These are phyloP conservation scores for Dactylonectria macrodidyma DNA, from an alignment of 2,329 filamentous ascomycete species.

Conservation along the genomic window DNA sequence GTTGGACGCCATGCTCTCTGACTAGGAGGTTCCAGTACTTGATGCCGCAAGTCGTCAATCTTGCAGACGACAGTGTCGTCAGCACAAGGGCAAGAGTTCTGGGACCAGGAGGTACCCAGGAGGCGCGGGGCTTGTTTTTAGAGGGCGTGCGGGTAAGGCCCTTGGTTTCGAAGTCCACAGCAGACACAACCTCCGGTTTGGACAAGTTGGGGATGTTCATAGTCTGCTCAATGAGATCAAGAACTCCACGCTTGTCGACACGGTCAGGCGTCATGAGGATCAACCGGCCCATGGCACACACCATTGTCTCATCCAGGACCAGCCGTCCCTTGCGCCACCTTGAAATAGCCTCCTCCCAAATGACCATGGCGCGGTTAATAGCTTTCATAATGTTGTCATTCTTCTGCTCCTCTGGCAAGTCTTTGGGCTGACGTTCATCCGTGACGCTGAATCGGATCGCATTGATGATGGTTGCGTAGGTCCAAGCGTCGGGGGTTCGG, in stretches of 20 bases:
- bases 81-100: conserved; percentile 80
- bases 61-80: conserved; percentile 72
- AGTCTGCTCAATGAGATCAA: conserved; percentile 84
- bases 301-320: conserved; percentile 82
- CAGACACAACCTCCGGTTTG: conserved; percentile 42
- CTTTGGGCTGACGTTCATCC: conserved; percentile 41
- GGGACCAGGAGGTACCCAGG: conserved; percentile 62
- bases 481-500: conserved; percentile 75
- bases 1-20: conserved; percentile 70
- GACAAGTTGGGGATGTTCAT: conserved; percentile 78
- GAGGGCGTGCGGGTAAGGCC: conserved; percentile 18
- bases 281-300: conserved; percentile 85
- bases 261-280: conserved; percentile 74
- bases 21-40: conserved; percentile 86
- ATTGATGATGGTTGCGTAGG: conserved; percentile 88
- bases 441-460: conserved; percentile 69
- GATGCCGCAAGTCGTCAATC: conserved; percentile 73
- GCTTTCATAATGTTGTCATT: conserved; percentile 58
- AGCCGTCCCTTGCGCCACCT: conserved; percentile 82
- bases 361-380: conserved; percentile 76
- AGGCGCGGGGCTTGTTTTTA: conserved; percentile 33
- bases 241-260: conserved; percentile 78
- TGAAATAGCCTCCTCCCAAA: conserved; percentile 87
- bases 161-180: conserved; percentile 22
- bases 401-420: conserved; percentile 50